These are phyloP conservation scores for Polyplosphaeria fusca DNA, from an alignment of 495 filamentous ascomycete genomes.

Conservation along the genomic window DNA sequence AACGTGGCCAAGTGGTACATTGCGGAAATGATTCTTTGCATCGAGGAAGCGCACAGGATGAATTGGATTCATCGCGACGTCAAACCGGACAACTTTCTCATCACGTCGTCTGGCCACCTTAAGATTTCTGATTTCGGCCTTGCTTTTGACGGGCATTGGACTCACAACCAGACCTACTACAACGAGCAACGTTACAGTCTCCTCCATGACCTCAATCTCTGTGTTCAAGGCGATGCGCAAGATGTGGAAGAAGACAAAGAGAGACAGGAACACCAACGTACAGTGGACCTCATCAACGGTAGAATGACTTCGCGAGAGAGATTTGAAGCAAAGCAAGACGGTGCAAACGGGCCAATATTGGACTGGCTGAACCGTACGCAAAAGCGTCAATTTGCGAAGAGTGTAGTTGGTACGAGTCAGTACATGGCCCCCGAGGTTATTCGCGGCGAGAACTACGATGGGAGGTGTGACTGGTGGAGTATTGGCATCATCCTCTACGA, in stretches of 20 bases:
- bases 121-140: constrained; percentile 96
- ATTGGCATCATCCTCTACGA: constrained; percentile 90
- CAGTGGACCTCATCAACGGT: constrained; percentile 48
- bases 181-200: constrained; percentile 75
- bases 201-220: constrained; percentile 69
- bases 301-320: constrained; percentile 51
- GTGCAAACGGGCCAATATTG: constrained; percentile 48
- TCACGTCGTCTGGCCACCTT: constrained; percentile 80
- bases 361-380: constrained; percentile 75
- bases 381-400: constrained; percentile 70
- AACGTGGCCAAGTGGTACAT: constrained; percentile 77
- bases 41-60: constrained; percentile 86
- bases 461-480: constrained; percentile 95
- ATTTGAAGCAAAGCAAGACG: constrained; percentile 24
- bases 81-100: constrained; percentile 95
- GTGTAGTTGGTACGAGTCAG: constrained; percentile 92
- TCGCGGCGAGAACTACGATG: constrained; percentile 79
- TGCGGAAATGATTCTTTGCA: constrained; percentile 91
- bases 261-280: constrained; percentile 49
- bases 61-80: constrained; percentile 91
- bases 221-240: constrained; percentile 69
- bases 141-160: constrained; percentile 92
- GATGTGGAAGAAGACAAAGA: constrained; percentile 58
- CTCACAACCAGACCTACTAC: constrained; percentile 82
- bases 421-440: constrained; percentile 98